Evolutionary conservation across 2,329 filamentous ascomycete genomes (phyloP), one percentile per base, ranked within the genome.

Genomic region (Nectriaceae sp.): DNA sequence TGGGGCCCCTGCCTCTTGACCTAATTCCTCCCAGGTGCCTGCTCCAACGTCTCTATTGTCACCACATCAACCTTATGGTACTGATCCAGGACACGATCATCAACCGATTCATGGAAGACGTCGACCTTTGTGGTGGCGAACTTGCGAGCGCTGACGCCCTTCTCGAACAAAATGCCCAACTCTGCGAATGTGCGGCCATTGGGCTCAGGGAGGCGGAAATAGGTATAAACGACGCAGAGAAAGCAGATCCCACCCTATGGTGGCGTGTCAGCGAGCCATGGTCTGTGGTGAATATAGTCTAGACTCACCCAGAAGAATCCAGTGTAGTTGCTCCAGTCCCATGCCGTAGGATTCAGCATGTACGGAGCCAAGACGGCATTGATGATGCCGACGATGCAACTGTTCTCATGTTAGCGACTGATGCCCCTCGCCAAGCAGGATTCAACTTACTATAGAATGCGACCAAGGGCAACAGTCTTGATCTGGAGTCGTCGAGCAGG

Each of bases 401-500:
- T 43, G 33, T 45, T 47, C 22, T 36, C 13, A 26, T 42, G 15
- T n/a, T n/a, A n/a, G n/a, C n/a, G n/a, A n/a, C n/a, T n/a, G n/a
- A n/a, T n/a, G n/a, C n/a, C n/a, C n/a, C n/a, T n/a, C n/a, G n/a
- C n/a, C n/a, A n/a, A n/a, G n/a, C n/a, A n/a, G n/a, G n/a, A n/a
- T n/a, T n/a, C n/a, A n/a, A 43, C 41, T 22, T 21, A 43, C 41
- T 67, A 67, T n/a, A 56, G 31, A 43, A 52, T 59, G 22, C 64
- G 60, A 3, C 61, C 60, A 2, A 68, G 53, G 19, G 59, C 62
- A 10, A 68, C 58, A 2, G 65, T 66, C 46, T 66, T 66, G 39
- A 61, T 56, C 3, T 68, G 62, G n/a, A 72, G 58, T 11, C 67
- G 63, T 5, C 64, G 65, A 2, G 67, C 61, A 4, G 63, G 58